phyloP scores from a whole-genome alignment of 148 eudicot species.

The Dysphania ambrosioides region DNA sequence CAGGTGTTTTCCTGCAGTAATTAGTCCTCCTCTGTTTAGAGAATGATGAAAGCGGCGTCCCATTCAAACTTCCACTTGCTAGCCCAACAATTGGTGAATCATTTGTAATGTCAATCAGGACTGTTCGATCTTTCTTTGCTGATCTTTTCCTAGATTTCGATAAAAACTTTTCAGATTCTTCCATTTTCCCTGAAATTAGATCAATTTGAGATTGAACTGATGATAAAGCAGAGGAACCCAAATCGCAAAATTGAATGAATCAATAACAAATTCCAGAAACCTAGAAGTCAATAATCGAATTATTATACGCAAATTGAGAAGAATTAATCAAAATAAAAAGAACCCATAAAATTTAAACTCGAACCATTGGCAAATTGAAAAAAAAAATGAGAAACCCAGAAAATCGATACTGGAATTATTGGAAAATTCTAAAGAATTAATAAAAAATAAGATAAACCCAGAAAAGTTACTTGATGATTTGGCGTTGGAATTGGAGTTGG shows the following conservation, averaged over 20 bases:
- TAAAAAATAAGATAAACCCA: no score
- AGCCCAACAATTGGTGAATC: slow-evolving; percentile 90
- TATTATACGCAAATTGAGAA: background rate
- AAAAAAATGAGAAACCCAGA: no score
- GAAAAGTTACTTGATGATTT: slow-evolving; percentile 27
- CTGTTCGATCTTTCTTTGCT: slow-evolving; percentile 39
- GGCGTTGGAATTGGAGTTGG: slow-evolving; percentile 1
- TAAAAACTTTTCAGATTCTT: slow-evolving; percentile 44
- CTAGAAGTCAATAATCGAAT: background rate
- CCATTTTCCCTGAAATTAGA: slow-evolving; percentile 41
- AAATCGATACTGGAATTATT: no score
- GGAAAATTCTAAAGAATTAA: no score
- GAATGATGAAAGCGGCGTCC: slow-evolving; percentile 55
- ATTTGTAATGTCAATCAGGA: slow-evolving; percentile 71
- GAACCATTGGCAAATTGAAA: no score
- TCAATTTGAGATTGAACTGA: no score
- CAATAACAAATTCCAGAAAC: background rate
- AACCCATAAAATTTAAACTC: background rate
- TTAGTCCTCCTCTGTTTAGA: slow-evolving; percentile 48
- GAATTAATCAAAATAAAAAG: background rate
- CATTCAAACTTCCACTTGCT: slow-evolving; percentile 45
- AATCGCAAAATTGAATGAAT: background rate
- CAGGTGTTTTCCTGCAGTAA: slow-evolving; percentile 54
- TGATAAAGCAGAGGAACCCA: no score
- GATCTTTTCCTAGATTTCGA: slow-evolving; percentile 36